Evolutionary conservation across 352 stramenopile species (phyloP).

Genomic region (Thraustotheca clavata): DNA sequence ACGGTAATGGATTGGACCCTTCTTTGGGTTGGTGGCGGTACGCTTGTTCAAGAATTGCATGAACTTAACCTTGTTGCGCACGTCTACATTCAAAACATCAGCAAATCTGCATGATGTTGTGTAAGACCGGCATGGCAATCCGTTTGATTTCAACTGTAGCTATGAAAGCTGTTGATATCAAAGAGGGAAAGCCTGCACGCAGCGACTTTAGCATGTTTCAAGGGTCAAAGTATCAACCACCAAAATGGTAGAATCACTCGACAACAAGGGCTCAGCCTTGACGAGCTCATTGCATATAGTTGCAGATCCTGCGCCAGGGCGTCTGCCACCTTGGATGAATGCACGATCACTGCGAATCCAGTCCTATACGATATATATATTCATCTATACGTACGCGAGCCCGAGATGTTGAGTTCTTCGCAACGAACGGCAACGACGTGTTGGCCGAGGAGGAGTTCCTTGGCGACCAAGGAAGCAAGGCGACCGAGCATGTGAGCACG

Average conservation of each 20-base stretch:
- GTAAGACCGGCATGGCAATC: conserved; percentile 23
- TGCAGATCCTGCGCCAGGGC: no score
- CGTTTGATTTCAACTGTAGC: neutral
- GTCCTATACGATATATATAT: neutral
- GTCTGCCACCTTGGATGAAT: no score
- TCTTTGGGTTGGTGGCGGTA: conserved; percentile 97
- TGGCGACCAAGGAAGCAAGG: conserved; percentile 97
- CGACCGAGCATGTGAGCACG: conserved; percentile 98
- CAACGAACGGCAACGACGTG: conserved; percentile 97
- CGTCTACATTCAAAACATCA: conserved; percentile 46
- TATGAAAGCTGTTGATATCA: neutral
- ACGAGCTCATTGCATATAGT: no score
- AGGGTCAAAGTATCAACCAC: neutral
- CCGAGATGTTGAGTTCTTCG: conserved; percentile 98
- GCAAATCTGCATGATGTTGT: conserved; percentile 14
- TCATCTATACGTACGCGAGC: conserved; percentile 79
- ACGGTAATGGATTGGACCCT: conserved; percentile 97
- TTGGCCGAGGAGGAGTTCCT: conserved; percentile 98
- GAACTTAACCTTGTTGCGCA: conserved; percentile 97
- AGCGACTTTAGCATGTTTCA: conserved; percentile 89
- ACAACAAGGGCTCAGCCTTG: conserved; percentile 21
- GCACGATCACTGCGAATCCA: no score
- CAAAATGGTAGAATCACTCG: neutral
- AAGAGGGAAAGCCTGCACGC: conserved; percentile 55
- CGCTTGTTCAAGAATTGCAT: conserved; percentile 97